Evolutionary conservation across 1,139 yeast genomes (phyloP), one percentile per base, ranked within the genome.

Genomic region (Scheffersomyces segobiensis): DNA sequence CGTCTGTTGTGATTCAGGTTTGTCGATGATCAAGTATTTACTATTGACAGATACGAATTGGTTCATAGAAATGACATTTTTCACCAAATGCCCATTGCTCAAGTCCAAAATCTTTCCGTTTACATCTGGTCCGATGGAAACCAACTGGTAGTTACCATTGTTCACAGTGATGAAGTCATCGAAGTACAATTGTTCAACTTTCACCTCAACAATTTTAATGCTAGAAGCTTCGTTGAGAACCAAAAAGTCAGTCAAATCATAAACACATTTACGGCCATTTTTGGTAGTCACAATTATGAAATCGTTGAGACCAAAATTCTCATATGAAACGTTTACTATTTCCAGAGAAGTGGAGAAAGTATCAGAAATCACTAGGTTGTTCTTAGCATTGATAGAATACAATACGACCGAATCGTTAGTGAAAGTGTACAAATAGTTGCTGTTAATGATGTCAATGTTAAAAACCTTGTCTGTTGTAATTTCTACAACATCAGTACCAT

Each of bases 231-330:
- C 72, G 47, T 63, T 63, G 18, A 71, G 64, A 3, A 63, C 56
- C 55, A 73, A 66, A 48, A 70, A 73, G 57, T 75, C 76, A 8
- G 73, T 67, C 53, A 77, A 64, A 58, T 77, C 78, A 52, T 67
- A 67, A 17, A 75, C 63, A n/a, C 62, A 60, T 52, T 68, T 66
- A 46, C 62, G 62, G 5, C 54, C 53, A 46, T 57, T 59, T 3
- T 58, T 50, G 4, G 59, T 56, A 4, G 60, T 52, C 14, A 67
- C 58, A 12, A 67, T 52, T 52, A 67, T 56, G 52, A 66, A 67
- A 10, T 64, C 70, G 54, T 68, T 67, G 42, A 72, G 64, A 5
- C 67, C 65, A 52, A 65, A 63, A 8, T 56, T 58, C 19, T 57
- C 54, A 49, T 62, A 55, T 46, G 63, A 60, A 18, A 59, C 56